A percentile compares a stretch with the other conserved stretches of the same genome.
These are phyloP conservation scores for Boletellus ananas DNA, from an alignment of 768 basidiomycete species.

Conservation along the genomic window DNA sequence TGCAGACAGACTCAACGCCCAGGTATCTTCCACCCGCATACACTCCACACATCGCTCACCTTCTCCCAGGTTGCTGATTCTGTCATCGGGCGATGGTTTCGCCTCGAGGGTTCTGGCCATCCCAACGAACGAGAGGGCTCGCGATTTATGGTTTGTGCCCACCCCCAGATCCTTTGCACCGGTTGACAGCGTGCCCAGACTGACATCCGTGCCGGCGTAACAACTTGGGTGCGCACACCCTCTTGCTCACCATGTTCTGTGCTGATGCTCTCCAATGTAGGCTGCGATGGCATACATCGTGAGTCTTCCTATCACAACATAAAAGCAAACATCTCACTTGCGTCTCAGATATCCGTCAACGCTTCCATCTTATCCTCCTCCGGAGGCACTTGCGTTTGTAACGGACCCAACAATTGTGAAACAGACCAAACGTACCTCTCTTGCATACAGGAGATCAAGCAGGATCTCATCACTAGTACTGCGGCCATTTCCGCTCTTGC, in stretches of 20 bases:
- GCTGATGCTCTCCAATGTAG: slow-evolving; percentile 28
- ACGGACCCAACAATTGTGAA: slow-evolving; percentile 51
- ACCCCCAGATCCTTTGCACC: background rate
- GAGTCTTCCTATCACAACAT: slow-evolving; percentile 17
- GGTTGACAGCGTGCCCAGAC: slow-evolving; percentile 42
- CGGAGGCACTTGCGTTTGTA: slow-evolving; percentile 81
- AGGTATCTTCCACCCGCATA: slow-evolving; percentile 21
- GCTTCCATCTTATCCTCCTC: slow-evolving; percentile 71
- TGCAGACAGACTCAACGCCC: slow-evolving; percentile 41
- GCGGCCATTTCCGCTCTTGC: slow-evolving; percentile 73
- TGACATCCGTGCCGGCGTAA: slow-evolving; percentile 74
- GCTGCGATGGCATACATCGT: slow-evolving; percentile 86
- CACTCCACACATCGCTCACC: background rate
- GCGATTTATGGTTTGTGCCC: slow-evolving; percentile 48
- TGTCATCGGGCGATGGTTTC: slow-evolving; percentile 60
- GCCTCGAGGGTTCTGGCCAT: slow-evolving; percentile 68
- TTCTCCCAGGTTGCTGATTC: slow-evolving; percentile 37
- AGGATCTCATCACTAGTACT: slow-evolving; percentile 80
- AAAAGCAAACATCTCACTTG: background rate
- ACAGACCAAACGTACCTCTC: slow-evolving; percentile 49
- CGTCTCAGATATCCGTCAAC: slow-evolving; percentile 73
- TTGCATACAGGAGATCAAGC: slow-evolving; percentile 59
- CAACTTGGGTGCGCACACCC: slow-evolving; percentile 65
- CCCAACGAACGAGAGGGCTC: slow-evolving; percentile 60
- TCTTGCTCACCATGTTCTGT: slow-evolving; percentile 1